Evolutionary conservation across 306 rosid genomes (phyloP), one percentile per base, ranked within the genome.

Genomic region (Parietaria judaica): DNA sequence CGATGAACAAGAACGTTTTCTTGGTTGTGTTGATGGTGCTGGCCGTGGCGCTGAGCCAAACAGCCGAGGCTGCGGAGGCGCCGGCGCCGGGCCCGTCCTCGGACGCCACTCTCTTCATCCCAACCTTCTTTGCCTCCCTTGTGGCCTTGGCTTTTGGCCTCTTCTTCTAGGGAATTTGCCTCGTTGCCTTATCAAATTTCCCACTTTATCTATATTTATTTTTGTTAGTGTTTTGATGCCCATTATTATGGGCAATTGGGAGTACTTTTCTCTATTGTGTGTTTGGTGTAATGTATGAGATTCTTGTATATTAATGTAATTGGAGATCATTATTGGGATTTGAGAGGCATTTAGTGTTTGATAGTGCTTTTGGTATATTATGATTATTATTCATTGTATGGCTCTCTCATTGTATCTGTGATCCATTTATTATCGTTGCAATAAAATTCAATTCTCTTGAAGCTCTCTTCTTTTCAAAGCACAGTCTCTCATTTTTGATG

Each of bases 41-140:
- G 63, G 64, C 65, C 43, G 46, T 71, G 52, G 60, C 70, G 75
- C 66, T 77, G 75, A 51, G 71, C 31, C 69, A 70, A 37, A 68
- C 59, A 59, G 75, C 60, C 34, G 59, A 70, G 14, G 82, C 78
- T 6, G 70, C 65, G 49, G 75, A 80, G 0, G 65, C 79, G 34
- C 85, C 82, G 45, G 77, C 85, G 4, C 85, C 85, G 8, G 63
- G 57, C 77, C 85, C 85, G 41, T 13, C 77, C 11, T 73, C 80
- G 31, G 80, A 77, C 43, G 75, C 85, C 36, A 5, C 73, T 15
- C 15, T 37, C 14, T 70, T 77, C 61, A 47, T 68, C 43, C 85
- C 85, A 6, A 57, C 78, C 36, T 56, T 74, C 68, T 41, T 73
- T 51, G 78, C 78, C 6, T 77, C 78, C 71, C 70, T 77, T 14